phyloP scores from a whole-genome alignment of 768 basidiomycete species.

The Auriscalpium vulgare region DNA sequence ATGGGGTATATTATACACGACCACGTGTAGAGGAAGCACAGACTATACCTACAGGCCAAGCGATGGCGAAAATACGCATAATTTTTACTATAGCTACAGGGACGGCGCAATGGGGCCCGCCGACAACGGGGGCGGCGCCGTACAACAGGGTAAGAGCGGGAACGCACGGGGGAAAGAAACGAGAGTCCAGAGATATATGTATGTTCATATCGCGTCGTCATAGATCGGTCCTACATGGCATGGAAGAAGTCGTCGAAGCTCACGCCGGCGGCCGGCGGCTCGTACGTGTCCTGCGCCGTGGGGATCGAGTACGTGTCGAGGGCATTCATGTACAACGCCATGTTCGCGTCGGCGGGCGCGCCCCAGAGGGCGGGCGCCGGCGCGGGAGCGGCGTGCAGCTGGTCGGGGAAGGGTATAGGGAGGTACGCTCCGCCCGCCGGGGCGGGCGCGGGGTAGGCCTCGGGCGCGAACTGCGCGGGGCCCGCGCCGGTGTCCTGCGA shows the following conservation, averaged over 20 bases:
- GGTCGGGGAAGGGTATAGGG: constrained; percentile 8
- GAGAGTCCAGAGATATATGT: neutral
- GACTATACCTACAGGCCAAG: neutral
- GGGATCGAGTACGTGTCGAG: neutral
- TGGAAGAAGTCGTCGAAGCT: neutral
- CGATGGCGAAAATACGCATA: neutral
- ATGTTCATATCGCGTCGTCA: neutral
- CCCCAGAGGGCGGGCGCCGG: constrained; percentile 6
- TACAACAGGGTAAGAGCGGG: neutral
- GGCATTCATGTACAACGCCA: neutral
- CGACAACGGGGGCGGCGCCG: neutral
- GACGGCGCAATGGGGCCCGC: neutral
- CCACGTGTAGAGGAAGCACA: neutral
- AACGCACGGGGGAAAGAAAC: neutral
- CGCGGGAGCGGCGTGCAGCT: neutral
- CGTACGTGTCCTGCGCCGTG: neutral
- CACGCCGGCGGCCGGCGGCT: neutral
- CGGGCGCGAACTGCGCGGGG: neutral
- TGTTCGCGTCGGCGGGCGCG: neutral
- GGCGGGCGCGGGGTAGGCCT: constrained; percentile 1
- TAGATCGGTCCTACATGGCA: neutral
- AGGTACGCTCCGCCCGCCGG: constrained; percentile 2
- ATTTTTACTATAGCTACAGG: constrained; percentile 4
- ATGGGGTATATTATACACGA: neutral
- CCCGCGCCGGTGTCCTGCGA: neutral